Evolutionary conservation across 2,329 filamentous ascomycete species (phyloP).

Genomic region (Aspergillus candidus): DNA sequence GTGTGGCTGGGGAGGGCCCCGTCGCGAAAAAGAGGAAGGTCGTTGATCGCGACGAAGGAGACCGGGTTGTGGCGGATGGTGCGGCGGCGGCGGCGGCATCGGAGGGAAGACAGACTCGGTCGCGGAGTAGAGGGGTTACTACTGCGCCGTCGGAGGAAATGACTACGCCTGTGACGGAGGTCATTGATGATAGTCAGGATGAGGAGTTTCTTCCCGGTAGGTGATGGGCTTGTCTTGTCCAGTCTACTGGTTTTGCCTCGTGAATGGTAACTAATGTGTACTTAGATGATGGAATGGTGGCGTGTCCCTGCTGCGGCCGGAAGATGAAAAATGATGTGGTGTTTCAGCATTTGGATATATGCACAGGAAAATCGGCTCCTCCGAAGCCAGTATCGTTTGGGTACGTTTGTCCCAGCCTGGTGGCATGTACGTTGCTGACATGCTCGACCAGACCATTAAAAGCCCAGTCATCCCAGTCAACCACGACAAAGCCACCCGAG

Average conservation of each 20-base stretch:
- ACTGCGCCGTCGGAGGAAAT: conserved; percentile 3
- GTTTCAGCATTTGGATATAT: conserved; percentile 73
- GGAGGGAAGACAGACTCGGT: conserved; percentile 32
- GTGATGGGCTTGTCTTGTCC: conserved; percentile 21
- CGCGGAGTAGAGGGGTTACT: conserved; percentile 20
- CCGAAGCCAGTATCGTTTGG: conserved; percentile 19
- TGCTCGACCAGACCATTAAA: too few species aligned
- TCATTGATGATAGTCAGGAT: conserved; percentile 38
- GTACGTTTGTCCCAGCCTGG: conserved; percentile 13
- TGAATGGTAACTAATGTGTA: conserved; percentile 11
- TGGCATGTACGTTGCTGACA: too few species aligned
- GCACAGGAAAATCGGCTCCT: conserved; percentile 31
- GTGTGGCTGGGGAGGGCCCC: conserved; percentile 26
- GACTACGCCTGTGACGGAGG: conserved; percentile 16
- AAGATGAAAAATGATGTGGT: conserved; percentile 76
- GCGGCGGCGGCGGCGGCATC: conserved; percentile 12
- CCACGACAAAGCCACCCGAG: conserved; percentile 44
- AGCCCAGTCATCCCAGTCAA: too few species aligned
- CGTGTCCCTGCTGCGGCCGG: conserved; percentile 73
- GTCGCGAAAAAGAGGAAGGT: conserved; percentile 33
- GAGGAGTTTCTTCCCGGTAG: conserved; percentile 34
- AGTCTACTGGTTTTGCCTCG: not conserved
- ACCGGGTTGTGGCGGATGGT: conserved; percentile 3
- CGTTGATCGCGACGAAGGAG: conserved; percentile 29
- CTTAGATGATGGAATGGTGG: conserved; percentile 66